A percentile compares a stretch with the other conserved stretches of the same genome.
Evolutionary conservation across 164 flowering plant genomes (phyloP).

Genomic region (Echeveria elegans): DNA sequence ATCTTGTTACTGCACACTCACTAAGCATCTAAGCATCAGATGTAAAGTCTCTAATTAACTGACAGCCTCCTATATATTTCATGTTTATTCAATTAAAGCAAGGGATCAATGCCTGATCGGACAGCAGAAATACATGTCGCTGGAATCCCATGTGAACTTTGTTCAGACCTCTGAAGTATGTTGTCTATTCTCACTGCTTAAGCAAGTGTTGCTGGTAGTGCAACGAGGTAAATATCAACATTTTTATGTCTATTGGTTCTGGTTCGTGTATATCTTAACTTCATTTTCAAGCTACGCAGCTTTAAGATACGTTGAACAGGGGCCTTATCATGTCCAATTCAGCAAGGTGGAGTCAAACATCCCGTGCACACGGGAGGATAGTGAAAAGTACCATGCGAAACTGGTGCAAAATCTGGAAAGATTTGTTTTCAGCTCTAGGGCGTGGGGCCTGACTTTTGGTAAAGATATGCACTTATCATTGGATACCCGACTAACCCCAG

Average conservation of each 20-base stretch:
- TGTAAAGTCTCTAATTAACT: too few relatives aligned
- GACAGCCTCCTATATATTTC: too few relatives aligned
- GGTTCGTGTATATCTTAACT: not conserved
- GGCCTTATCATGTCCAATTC: constrained; percentile 96
- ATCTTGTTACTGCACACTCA: too few relatives aligned
- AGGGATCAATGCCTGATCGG: constrained; percentile 96
- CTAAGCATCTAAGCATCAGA: too few relatives aligned
- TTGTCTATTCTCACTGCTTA: constrained; percentile 87
- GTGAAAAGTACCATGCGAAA: constrained; percentile 68
- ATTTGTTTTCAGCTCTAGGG: constrained; percentile 63
- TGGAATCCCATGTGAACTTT: constrained; percentile 90
- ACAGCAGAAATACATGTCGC: constrained; percentile 98
- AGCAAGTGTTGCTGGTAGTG: constrained; percentile 90
- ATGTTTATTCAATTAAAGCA: constrained; percentile 86
- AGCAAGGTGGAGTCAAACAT: constrained; percentile 96
- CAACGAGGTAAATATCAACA: constrained; percentile 45
- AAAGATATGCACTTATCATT: not conserved
- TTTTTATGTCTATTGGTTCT: not conserved
- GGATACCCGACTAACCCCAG: not conserved
- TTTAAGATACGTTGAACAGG: constrained; percentile 31
- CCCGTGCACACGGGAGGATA: constrained; percentile 84
- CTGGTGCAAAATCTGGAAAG: constrained; percentile 76
- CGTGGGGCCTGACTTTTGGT: constrained; percentile 95
- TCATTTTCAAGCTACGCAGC: not conserved
- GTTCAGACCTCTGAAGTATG: constrained; percentile 87